phyloP scores from a whole-genome alignment of 2,329 filamentous ascomycete genomes.

The Fusarium sp. region DNA sequence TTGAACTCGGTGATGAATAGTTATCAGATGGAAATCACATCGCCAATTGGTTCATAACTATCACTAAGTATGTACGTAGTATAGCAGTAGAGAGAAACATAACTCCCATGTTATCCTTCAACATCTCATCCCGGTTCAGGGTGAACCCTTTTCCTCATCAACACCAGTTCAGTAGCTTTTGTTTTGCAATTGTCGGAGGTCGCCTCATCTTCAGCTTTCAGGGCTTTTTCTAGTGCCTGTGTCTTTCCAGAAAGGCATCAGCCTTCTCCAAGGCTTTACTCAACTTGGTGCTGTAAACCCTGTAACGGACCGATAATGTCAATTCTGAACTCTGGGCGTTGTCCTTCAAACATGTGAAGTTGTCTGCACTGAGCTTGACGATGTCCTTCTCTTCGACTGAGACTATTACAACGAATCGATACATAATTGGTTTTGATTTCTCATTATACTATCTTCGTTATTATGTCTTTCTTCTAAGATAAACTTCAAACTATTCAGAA shows the following conservation, averaged over 20 bases:
- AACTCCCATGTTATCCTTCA: background rate
- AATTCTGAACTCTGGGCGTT: background rate
- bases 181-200: conserved; percentile 13
- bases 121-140: background rate
- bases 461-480: background rate
- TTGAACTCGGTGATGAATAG: background rate
- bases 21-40: background rate
- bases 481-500: background rate
- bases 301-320: conserved; percentile 23
- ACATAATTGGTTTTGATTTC: too few species aligned
- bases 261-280: conserved; percentile 20
- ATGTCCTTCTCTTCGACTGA: background rate
- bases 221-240: conserved; percentile 15
- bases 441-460: background rate
- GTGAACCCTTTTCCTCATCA: background rate
- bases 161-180: background rate
- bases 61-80: too few species aligned
- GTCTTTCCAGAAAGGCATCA: conserved; percentile 12
- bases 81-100: too few species aligned
- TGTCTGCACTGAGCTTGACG: background rate
- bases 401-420: background rate
- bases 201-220: conserved; percentile 34
- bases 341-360: conserved; percentile 26
- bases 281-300: conserved; percentile 16
- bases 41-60: background rate